A percentile compares a stretch with the other conserved stretches of the same genome.
Conservation (phyloP, 768 basidiomycete species). For the Termitomyces sp. region DNA sequence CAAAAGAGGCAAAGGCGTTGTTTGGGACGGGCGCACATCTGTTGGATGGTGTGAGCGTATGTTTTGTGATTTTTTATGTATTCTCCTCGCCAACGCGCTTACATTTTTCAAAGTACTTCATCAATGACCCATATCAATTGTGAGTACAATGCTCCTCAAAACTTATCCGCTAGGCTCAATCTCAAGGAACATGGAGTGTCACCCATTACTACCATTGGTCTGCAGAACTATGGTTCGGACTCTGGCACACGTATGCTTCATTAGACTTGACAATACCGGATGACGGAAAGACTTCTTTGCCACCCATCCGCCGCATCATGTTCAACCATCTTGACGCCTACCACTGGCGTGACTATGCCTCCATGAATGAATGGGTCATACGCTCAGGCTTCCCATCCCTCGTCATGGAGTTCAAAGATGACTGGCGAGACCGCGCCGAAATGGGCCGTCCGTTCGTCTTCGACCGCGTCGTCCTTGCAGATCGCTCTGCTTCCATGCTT, state of each 20-base stretch:
- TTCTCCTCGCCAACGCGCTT: background rate
- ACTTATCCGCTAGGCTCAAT: background rate
- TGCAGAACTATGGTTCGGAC: constrained; percentile 87
- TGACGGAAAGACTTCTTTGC: constrained; percentile 65
- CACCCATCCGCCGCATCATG: constrained; percentile 66
- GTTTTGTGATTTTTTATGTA: constrained; percentile 5
- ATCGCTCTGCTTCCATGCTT: constrained; percentile 80
- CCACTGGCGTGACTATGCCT: constrained; percentile 88
- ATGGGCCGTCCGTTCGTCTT: constrained; percentile 70
- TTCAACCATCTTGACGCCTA: constrained; percentile 69
- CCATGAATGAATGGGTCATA: constrained; percentile 87
- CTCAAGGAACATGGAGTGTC: constrained; percentile 39
- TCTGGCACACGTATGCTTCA: constrained; percentile 88
- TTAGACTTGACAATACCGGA: constrained; percentile 65
- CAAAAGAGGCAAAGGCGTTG: constrained; percentile 55
- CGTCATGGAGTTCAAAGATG: constrained; percentile 73
- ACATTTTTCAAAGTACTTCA: constrained; percentile 50
- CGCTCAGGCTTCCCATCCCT: constrained; percentile 76
- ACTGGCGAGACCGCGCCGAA: constrained; percentile 76
- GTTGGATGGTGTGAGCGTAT: constrained; percentile 73
- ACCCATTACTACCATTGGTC: constrained; percentile 94
- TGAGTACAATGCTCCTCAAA: constrained; percentile 27
- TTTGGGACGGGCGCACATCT: constrained; percentile 71
- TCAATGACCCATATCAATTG: constrained; percentile 87
- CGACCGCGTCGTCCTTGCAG: constrained; percentile 83